Base-by-base conservation (phyloP, 1,284 basidiomycete species). In the Rugosomyces carneus region DNA sequence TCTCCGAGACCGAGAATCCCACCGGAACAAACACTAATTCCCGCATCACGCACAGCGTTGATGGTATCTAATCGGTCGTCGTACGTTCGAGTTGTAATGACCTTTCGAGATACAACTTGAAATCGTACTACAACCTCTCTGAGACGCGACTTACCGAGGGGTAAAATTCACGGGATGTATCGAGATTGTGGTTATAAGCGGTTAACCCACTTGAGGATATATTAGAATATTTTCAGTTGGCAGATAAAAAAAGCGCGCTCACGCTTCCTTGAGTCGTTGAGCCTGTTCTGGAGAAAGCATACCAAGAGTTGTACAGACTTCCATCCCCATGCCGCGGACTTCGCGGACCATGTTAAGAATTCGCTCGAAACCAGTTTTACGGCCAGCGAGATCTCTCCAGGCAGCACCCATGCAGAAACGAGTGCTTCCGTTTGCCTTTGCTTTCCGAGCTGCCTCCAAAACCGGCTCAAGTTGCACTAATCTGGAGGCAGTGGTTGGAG, bases 361-460 rank as follows among this genome's bases (percentile, higher is more conserved):
- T 56, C 84, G 81, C 63, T 97, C 89, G 59, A 99, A 99, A 1
- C 94, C 94, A 42, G 89, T 78, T 68, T 97, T 98, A 53, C 92
- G 80, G 2, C 95, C 94, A 21, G 89, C 84, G 39, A 98, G 78
- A 65, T 97, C 95, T 55, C 95, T 76, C 95, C 95, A 99, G n/a
- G 95, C 95, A 3, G 95, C 94, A 47, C 95, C 95, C 95, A 98
- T 98, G 67, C 95, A 99, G 72, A 98, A 98, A 19, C 95, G 78
- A 16, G 95, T 99, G 61, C 89, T 93, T 24, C 95, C 95, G 60
- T 98, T 98, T 53, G 74, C 93, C 64, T 97, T 98, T 23, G 95
- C 95, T 62, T 89, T 86, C 21, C 91, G 79, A 19, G 95, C 93
- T 16, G 85, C 93, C 62, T 85, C 83, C 20, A 99, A 71, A 8